Evolutionary conservation across 108 stramenopile species (phyloP).

Genomic region (Ochromonas danica): DNA sequence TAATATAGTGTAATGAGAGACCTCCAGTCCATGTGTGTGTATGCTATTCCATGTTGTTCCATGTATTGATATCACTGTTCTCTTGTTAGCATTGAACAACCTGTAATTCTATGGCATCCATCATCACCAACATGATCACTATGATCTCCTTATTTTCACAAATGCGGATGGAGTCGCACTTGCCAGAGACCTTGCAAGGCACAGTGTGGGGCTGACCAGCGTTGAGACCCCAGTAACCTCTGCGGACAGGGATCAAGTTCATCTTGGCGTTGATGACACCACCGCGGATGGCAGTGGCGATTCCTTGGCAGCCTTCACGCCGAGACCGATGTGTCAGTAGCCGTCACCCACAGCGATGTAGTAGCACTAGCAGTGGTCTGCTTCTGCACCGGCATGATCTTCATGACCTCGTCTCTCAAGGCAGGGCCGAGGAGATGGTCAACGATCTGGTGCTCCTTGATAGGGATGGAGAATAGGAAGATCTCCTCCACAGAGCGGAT

Average conservation of each 20-base stretch:
- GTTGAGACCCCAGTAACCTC: conserved; percentile 99
- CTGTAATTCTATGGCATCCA: no score
- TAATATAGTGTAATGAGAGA: no score
- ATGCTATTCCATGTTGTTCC: no score
- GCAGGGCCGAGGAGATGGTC: conserved; percentile 89
- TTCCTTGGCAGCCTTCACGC: conserved; percentile 96
- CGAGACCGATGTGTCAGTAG: conserved; percentile 97
- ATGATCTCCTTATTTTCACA: no score
- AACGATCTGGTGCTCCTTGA: conserved; percentile 99
- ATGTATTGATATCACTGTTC: no score
- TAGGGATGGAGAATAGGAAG: conserved; percentile 97
- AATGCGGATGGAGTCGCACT: conserved; percentile 97
- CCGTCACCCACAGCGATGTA: conserved; percentile 97
- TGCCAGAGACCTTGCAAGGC: conserved; percentile 98
- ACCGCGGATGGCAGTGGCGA: conserved; percentile 98
- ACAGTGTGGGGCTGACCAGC: conserved; percentile 95
- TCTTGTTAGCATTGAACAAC: no score
- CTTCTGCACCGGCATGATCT: conserved; percentile 99
- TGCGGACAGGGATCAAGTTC: conserved; percentile 93
- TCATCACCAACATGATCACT: no score
- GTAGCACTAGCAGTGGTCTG: conserved; percentile 97
- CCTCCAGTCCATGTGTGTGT: no score
- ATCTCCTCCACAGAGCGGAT: conserved; percentile 97
- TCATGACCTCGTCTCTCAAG: conserved; percentile 99
- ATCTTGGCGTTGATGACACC: conserved; percentile 98